Conservation (phyloP, 768 basidiomycete genomes). For the Trametes coccinea region DNA sequence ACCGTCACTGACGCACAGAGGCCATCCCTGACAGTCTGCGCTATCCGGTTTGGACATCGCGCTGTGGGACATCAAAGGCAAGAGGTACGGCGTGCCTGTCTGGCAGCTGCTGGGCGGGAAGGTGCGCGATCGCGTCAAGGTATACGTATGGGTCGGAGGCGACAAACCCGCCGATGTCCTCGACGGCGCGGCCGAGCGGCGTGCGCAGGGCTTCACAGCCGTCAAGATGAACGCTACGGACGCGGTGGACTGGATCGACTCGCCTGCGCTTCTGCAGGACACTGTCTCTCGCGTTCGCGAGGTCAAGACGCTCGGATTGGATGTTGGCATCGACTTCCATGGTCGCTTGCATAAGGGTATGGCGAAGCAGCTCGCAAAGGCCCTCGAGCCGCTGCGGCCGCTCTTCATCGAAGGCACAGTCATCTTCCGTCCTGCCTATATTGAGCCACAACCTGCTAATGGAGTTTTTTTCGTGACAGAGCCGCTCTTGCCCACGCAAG, state of each 20-base stretch:
- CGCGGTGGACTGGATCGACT: conserved; percentile 51
- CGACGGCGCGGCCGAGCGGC: conserved; percentile 51
- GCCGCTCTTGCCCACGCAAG: conserved; percentile 59
- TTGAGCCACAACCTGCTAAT: neutral
- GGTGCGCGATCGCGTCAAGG: conserved; percentile 58
- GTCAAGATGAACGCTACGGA: conserved; percentile 72
- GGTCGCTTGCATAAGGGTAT: conserved; percentile 69
- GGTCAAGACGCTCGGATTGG: conserved; percentile 48
- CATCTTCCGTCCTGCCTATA: neutral
- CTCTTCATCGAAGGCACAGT: conserved; percentile 62
- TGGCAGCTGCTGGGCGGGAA: conserved; percentile 68
- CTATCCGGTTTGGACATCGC: conserved; percentile 68
- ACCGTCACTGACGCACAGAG: no score
- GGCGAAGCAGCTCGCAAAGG: conserved; percentile 64
- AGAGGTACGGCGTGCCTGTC: conserved; percentile 59
- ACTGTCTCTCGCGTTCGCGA: conserved; percentile 53
- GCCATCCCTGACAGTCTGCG: conserved; percentile 41
- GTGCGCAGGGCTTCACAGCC: conserved; percentile 63
- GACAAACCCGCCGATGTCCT: conserved; percentile 50
- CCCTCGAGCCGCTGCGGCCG: conserved; percentile 58
- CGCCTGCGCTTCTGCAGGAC: conserved; percentile 50
- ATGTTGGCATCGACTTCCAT: conserved; percentile 72
- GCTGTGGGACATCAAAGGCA: conserved; percentile 80
- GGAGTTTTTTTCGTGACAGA: conserved; percentile 32
- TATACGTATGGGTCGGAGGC: conserved; percentile 60